Percentiles rank a stretch among this genome's conserved stretches.
These are phyloP conservation scores for Metschnikowia bowlesiae DNA, from an alignment of 805 yeast genomes.

Conservation along the genomic window DNA sequence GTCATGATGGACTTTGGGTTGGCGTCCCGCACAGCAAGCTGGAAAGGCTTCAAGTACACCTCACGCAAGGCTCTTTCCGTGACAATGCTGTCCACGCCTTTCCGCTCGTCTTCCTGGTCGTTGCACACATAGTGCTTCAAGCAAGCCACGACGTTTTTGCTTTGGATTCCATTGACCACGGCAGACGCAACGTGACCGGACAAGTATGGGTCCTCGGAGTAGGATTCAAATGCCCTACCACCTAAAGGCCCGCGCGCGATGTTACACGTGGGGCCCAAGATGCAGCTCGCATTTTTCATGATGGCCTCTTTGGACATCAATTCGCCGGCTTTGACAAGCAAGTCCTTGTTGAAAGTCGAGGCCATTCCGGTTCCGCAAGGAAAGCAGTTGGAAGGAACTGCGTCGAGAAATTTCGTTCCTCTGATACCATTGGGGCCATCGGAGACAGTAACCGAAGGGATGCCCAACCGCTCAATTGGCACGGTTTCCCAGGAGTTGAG, in stretches of 20 bases:
- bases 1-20: conserved; percentile 58
- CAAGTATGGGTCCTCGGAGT: conserved; percentile 56
- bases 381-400: conserved; percentile 53
- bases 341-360: conserved; percentile 49
- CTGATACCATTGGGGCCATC: conserved; percentile 68
- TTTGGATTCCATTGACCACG: conserved; percentile 52
- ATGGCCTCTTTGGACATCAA: conserved; percentile 53
- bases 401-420: conserved; percentile 51
- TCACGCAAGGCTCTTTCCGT: conserved; percentile 63
- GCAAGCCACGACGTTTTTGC: conserved; percentile 47
- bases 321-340: conserved; percentile 46
- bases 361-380: conserved; percentile 62
- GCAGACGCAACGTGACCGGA: conserved; percentile 46
- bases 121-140: conserved; percentile 62
- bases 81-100: conserved; percentile 44
- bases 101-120: conserved; percentile 56
- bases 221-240: conserved; percentile 61
- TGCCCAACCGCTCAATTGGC: conserved; percentile 13
- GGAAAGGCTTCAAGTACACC: conserved; percentile 60
- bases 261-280: conserved; percentile 43
- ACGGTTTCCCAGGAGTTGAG: conserved; percentile 15
- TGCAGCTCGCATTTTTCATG: conserved; percentile 48
- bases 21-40: conserved; percentile 50
- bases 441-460: conserved; percentile 17
- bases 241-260: conserved; percentile 56